Base-by-base conservation (phyloP, 2,329 filamentous ascomycete genomes). In the Neofusicoccum laricinum region DNA sequence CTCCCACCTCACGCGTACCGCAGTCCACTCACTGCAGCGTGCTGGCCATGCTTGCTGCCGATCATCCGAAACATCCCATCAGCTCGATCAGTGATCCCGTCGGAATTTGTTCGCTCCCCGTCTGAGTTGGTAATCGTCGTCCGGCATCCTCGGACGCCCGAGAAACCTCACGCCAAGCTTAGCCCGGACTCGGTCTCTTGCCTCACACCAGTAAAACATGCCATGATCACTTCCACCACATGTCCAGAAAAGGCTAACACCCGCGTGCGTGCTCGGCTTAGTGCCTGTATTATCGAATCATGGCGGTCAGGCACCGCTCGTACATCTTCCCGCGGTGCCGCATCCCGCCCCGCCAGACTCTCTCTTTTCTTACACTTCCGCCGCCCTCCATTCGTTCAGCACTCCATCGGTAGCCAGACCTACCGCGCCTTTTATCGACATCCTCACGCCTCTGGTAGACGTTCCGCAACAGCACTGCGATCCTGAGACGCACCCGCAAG, bases 291-390 rank as follows among this genome's bases (percentile, higher is more conserved):
- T 64, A 21, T 34, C 38, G 25, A 17, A 64, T 34, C 61, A 66
- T 64, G 64, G 49, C 64, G 64, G 40, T 38, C 64, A 66, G 64
- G 64, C 49, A 64, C 64, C 64, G 61, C 61, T 65, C 62, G 48
- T 61, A 61, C 63, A 49, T 64, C 53, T 41, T 48, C 55, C 55
- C 32, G 43, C 30, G 43, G 15, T 53, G 45, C 34, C 53, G 41
- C 53, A 32, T 17, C 12, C 45, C 36, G 40, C 19, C 14, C 40
- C 50, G 34, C 45, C 46, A n/a, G 38, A 19, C 49, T 38, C 49
- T 32, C 40, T 50, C 36, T 11, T 36, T 30, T 32, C 55, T 50
- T 41, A 41, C 53, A 30, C 63, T 38, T 53, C 63, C 55, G 32
- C 55, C 55, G 21, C 36, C 25, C 46, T 66, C 50, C 58, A 40